phyloP scores from a whole-genome alignment of 495 filamentous ascomycete genomes.

The Hypoxylon lienhwacheense region DNA sequence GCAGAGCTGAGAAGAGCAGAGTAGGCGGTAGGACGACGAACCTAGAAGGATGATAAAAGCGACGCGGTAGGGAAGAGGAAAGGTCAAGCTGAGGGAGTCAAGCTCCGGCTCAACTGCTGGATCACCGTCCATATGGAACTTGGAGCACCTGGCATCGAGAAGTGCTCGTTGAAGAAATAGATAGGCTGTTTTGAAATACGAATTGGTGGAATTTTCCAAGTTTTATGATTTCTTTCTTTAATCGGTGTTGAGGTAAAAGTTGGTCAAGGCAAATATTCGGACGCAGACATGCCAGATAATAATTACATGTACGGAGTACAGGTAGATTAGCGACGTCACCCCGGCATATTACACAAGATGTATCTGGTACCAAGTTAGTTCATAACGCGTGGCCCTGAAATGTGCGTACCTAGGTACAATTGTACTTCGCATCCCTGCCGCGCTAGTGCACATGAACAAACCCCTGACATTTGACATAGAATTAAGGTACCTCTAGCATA shows the following conservation, averaged over 20 bases:
- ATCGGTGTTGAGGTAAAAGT: not conserved
- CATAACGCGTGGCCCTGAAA: too few relatives aligned
- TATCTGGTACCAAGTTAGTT: too few relatives aligned
- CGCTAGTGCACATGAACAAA: conserved; percentile 10
- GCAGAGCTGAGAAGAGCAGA: not conserved
- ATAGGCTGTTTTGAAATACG: not conserved
- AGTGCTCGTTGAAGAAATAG: not conserved
- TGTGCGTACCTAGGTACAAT: not conserved
- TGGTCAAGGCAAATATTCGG: conserved; percentile 3
- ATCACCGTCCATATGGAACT: conserved; percentile 68
- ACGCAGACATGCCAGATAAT: conserved; percentile 25
- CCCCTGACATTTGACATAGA: conserved; percentile 7
- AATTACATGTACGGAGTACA: conserved; percentile 6
- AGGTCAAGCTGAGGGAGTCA: conserved; percentile 79
- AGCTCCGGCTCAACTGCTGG: conserved; percentile 76
- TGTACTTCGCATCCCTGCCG: conserved; percentile 14
- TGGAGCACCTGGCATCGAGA: conserved; percentile 22
- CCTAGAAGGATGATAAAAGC: conserved; percentile 78
- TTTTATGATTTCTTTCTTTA: not conserved
- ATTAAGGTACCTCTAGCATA: too few relatives aligned
- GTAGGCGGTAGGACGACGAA: conserved; percentile 43
- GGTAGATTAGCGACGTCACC: conserved; percentile 27
- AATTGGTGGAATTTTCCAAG: not conserved
- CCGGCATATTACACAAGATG: conserved; percentile 1
- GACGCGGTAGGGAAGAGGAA: conserved; percentile 85